phyloP scores from a whole-genome alignment of 140 eudicot species.

The Erigeron philadelphicus region DNA sequence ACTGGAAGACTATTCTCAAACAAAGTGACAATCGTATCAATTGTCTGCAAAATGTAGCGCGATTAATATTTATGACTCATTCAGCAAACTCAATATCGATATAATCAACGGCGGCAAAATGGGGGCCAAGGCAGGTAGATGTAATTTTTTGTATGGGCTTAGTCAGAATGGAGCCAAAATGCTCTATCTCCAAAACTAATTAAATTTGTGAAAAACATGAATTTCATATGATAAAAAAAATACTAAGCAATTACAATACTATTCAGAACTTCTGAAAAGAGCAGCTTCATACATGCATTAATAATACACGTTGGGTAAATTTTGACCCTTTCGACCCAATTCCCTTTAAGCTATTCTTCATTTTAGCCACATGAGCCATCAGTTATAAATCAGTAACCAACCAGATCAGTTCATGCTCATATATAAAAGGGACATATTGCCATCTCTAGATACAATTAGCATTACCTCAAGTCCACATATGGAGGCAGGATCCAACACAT shows the following conservation, averaged over 20 bases:
- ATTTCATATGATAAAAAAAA: background rate
- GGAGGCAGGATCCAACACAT: conserved; percentile 82
- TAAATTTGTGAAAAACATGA: too few species aligned
- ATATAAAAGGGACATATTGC: background rate
- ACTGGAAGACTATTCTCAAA: conserved; percentile 82
- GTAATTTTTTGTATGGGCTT: background rate
- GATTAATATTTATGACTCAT: background rate
- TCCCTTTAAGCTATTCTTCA: background rate
- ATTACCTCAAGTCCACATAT: conserved; percentile 90
- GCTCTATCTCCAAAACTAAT: too few species aligned
- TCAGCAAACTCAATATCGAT: conserved; percentile 9
- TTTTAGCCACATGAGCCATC: background rate
- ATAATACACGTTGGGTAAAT: background rate
- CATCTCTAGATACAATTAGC: conserved; percentile 16
- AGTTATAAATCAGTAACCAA: background rate
- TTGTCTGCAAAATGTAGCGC: conserved; percentile 48
- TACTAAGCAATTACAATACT: background rate
- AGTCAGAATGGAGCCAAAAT: too few species aligned
- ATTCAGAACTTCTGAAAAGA: background rate
- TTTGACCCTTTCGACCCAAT: background rate
- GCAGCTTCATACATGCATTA: background rate
- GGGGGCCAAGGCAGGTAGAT: background rate
- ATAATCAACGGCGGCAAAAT: background rate
- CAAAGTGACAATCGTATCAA: conserved; percentile 59
- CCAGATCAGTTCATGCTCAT: background rate